A percentile compares a stretch with the other conserved stretches of the same genome.
These are phyloP conservation scores for Aspergillus latus DNA, from an alignment of 2,329 filamentous ascomycete species.

Conservation along the genomic window DNA sequence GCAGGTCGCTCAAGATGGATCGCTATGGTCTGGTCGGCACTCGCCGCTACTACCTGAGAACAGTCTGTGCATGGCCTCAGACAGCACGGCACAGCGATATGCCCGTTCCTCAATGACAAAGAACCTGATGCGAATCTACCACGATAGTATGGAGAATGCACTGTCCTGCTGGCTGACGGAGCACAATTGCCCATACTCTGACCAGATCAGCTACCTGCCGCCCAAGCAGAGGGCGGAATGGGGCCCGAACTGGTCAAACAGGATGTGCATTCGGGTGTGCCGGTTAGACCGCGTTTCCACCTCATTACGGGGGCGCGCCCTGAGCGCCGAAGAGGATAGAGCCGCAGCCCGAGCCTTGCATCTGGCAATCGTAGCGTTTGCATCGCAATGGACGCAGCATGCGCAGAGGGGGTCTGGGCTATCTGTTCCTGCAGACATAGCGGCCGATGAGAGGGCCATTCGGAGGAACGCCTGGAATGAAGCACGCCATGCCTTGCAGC, in stretches of 20 bases:
- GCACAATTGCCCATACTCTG: constrained; percentile 8
- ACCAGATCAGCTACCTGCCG: background rate
- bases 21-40: background rate
- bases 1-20: background rate
- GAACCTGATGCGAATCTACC: constrained; percentile 6
- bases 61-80: background rate
- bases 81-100: background rate
- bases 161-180: constrained; percentile 10
- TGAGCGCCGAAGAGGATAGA: constrained; percentile 2
- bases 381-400: constrained; percentile 10
- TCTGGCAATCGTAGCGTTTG: constrained; percentile 5
- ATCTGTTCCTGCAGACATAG: background rate
- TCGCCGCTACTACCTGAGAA: background rate
- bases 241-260: constrained; percentile 7
- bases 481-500: constrained; percentile 5
- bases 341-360: background rate
- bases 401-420: background rate
- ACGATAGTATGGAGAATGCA: constrained; percentile 12
- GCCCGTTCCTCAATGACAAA: constrained; percentile 1
- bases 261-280: constrained; percentile 6
- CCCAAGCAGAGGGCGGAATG: background rate
- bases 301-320: background rate
- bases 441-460: background rate
- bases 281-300: constrained; percentile 2
- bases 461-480: constrained; percentile 4